phyloP scores from a whole-genome alignment of 352 stramenopile genomes.

The Phytophthora kernoviae region DNA sequence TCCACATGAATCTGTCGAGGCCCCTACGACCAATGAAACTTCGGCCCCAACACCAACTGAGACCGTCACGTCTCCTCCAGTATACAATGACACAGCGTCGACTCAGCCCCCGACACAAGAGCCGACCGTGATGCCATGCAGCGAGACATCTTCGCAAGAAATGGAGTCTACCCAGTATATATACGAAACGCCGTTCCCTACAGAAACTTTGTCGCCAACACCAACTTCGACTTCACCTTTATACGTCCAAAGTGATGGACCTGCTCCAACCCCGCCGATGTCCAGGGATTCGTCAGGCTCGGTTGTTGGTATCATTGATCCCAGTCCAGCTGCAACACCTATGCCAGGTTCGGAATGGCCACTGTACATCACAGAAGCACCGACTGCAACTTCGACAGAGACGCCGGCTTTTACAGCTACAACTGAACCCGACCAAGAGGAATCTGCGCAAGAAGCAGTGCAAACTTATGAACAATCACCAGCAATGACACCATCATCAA shows the following conservation, averaged over 20 bases:
- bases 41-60: slow-evolving; percentile 3
- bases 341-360: neutral
- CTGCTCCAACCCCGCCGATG: too few species aligned
- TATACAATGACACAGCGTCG: neutral
- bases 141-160: neutral
- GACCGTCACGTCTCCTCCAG: neutral
- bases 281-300: too few species aligned
- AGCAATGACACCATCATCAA: too few species aligned
- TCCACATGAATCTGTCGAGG: neutral
- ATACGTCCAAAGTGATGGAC: too few species aligned
- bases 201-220: slow-evolving; percentile 7
- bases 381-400: too few species aligned
- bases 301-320: too few species aligned
- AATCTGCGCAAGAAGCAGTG: neutral
- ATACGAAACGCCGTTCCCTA: slow-evolving; percentile 11
- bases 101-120: neutral
- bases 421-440: too few species aligned
- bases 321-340: neutral
- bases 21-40: slow-evolving; percentile 1
- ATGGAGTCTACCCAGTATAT: neutral
- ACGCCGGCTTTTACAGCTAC: too few species aligned
- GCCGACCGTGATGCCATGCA: neutral
- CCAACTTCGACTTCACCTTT: neutral
- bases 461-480: neutral
- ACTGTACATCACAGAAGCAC: too few species aligned